Evolutionary conservation across 192 early-diverging fungal genomes (phyloP).

Genomic region (Paraglomus occultum): DNA sequence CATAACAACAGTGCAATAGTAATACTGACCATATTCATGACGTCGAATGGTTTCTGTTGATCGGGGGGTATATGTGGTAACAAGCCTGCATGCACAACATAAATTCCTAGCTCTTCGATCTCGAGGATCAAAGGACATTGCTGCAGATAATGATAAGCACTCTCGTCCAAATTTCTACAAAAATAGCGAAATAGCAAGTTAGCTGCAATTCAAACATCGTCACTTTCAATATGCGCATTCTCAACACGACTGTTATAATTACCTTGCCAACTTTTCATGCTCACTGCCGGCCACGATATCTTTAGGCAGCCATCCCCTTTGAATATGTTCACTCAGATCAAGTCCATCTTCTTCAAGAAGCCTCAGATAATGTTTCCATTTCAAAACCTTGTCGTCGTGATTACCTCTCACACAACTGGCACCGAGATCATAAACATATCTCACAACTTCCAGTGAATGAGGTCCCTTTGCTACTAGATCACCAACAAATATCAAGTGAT

Average conservation of each 20-base stretch:
- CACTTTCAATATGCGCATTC: conserved; percentile 23
- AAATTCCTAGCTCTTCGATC: conserved; percentile 44
- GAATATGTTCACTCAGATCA: conserved; percentile 8
- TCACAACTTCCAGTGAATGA: conserved; percentile 55
- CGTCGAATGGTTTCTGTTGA: conserved; percentile 54
- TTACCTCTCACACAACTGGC: conserved; percentile 67
- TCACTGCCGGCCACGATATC: conserved; percentile 32
- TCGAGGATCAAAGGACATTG: conserved; percentile 36
- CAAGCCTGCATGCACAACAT: conserved; percentile 71
- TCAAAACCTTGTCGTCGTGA: conserved; percentile 71
- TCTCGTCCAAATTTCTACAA: conserved; percentile 18
- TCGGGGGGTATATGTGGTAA: conserved; percentile 47
- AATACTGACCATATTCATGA: conserved; percentile 59
- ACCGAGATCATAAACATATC: conserved; percentile 43
- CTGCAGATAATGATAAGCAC: conserved; percentile 33
- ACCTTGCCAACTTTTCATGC: conserved; percentile 40
- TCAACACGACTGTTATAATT: neutral
- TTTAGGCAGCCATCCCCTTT: conserved; percentile 26
- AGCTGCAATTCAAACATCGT: too few relatives aligned
- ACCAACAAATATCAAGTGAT: conserved; percentile 64
- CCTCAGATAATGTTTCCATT: conserved; percentile 53
- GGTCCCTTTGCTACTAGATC: conserved; percentile 68
- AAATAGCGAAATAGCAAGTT: neutral
- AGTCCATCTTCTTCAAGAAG: conserved; percentile 29
- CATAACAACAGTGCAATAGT: conserved; percentile 10